Conservation (phyloP, 352 stramenopile genomes). For the Phytophthora capsici region DNA sequence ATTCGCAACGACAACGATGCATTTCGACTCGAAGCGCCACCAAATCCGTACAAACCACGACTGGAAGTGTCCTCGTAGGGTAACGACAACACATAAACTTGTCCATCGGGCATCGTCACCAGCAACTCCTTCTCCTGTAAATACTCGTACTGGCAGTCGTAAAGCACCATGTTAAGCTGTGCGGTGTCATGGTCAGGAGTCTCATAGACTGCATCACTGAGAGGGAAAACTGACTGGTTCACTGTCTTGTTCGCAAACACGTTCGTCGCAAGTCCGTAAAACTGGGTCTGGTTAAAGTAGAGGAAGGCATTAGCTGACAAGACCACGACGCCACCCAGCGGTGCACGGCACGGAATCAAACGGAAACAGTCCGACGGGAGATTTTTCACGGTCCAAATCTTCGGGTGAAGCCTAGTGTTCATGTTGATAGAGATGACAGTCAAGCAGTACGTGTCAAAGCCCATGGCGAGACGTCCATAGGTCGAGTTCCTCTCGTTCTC, state of each 20-base stretch:
- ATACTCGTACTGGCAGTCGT: slow-evolving; percentile 76
- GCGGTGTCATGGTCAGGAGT: slow-evolving; percentile 55
- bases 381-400: slow-evolving; percentile 88
- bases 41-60: slow-evolving; percentile 41
- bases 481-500: slow-evolving; percentile 82
- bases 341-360: slow-evolving; percentile 73
- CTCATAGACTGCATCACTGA: slow-evolving; percentile 71
- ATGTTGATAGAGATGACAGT: slow-evolving; percentile 90
- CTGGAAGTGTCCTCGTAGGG: slow-evolving; percentile 61
- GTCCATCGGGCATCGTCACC: slow-evolving; percentile 59
- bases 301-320: slow-evolving; percentile 82
- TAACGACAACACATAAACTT: slow-evolving; percentile 70
- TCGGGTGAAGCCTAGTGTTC: slow-evolving; percentile 84
- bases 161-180: slow-evolving; percentile 63
- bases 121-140: slow-evolving; percentile 76
- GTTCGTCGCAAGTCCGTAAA: slow-evolving; percentile 76
- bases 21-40: slow-evolving; percentile 28
- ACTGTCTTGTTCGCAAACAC: slow-evolving; percentile 79
- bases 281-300: slow-evolving; percentile 91
- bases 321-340: slow-evolving; percentile 77
- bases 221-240: slow-evolving; percentile 72
- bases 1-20: slow-evolving; percentile 61
- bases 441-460: slow-evolving; percentile 84
- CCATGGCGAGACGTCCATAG: slow-evolving; percentile 65
- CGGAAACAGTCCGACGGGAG: slow-evolving; percentile 82